Percentiles rank a stretch among this genome's conserved stretches.
Evolutionary conservation across 352 stramenopile species (phyloP).

Genomic region (Phytophthora sp.): DNA sequence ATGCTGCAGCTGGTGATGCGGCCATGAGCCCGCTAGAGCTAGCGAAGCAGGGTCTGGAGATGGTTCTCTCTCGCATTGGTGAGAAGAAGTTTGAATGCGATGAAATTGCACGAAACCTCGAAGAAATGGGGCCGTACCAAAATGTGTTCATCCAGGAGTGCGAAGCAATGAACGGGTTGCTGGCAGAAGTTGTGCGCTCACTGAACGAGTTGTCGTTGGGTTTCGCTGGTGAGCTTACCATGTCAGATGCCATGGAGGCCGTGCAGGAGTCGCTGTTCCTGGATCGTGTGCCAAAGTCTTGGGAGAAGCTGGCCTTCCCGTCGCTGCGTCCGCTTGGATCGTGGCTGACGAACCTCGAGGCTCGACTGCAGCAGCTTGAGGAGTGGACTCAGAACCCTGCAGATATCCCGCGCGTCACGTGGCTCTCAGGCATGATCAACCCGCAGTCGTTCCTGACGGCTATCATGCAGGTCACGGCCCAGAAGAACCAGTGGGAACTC

Average conservation of each 20-base stretch:
- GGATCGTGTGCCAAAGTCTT: conserved; percentile 92
- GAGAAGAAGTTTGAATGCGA: conserved; percentile 99
- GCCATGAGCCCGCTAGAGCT: conserved; percentile 93
- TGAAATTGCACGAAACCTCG: conserved; percentile 93
- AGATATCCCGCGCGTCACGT: conserved; percentile 97
- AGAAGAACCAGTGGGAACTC: conserved; percentile 97
- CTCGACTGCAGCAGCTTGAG: conserved; percentile 94
- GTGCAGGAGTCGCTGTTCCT: conserved; percentile 95
- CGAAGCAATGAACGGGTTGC: conserved; percentile 96
- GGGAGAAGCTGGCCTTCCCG: conserved; percentile 96
- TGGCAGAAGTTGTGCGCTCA: conserved; percentile 95
- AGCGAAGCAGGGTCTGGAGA: conserved; percentile 88
- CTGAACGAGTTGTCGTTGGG: conserved; percentile 97
- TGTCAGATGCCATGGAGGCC: conserved; percentile 97
- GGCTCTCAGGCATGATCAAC: conserved; percentile 95
- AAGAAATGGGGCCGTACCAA: conserved; percentile 95
- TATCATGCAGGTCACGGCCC: conserved; percentile 97
- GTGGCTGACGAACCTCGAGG: conserved; percentile 95
- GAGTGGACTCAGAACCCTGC: conserved; percentile 97
- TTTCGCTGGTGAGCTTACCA: conserved; percentile 97
- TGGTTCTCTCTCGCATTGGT: conserved; percentile 94
- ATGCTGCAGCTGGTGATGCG: conserved; percentile 87
- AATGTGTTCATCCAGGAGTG: conserved; percentile 99
- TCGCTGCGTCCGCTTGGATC: conserved; percentile 89
- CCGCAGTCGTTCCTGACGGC: conserved; percentile 97